A percentile compares a stretch with the other conserved stretches of the same genome.
Conservation (phyloP, 495 filamentous ascomycete species). For the Hypoxylon rickii region DNA sequence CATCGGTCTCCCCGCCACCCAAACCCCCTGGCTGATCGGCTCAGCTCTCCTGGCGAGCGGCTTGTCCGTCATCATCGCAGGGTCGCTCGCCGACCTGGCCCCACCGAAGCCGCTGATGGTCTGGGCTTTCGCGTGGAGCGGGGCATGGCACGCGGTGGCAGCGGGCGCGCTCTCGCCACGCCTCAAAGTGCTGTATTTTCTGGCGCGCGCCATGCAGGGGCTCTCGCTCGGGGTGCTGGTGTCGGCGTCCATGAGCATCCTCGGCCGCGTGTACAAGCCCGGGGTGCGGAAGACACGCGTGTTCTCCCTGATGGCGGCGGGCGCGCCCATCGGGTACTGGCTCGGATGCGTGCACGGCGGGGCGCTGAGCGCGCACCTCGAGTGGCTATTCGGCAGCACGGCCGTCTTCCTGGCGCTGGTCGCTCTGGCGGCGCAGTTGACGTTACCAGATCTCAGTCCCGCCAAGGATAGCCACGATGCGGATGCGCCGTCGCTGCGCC, state of each 20-base stretch:
- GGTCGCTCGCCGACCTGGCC: slow-evolving; percentile 49
- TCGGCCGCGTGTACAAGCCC: slow-evolving; percentile 58
- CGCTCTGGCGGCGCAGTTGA: slow-evolving; percentile 52
- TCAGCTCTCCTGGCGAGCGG: slow-evolving; percentile 48
- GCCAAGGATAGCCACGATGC: slow-evolving; percentile 31
- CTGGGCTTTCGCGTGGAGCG: slow-evolving; percentile 50
- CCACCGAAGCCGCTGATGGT: slow-evolving; percentile 50
- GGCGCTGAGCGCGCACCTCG: slow-evolving; percentile 53
- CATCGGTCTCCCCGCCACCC: slow-evolving; percentile 44
- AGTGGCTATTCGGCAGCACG: slow-evolving; percentile 52
- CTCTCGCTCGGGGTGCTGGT: slow-evolving; percentile 62
- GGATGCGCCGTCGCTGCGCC: slow-evolving; percentile 27
- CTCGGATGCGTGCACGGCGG: slow-evolving; percentile 38
- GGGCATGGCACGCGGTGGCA: slow-evolving; percentile 49
- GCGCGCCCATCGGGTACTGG: slow-evolving; percentile 57
- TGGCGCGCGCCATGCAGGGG: slow-evolving; percentile 61
- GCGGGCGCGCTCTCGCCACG: slow-evolving; percentile 45
- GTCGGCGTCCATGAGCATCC: slow-evolving; percentile 62
- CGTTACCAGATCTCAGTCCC: slow-evolving; percentile 44
- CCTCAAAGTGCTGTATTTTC: slow-evolving; percentile 53
- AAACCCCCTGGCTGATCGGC: slow-evolving; percentile 52
- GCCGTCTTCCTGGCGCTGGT: slow-evolving; percentile 62
- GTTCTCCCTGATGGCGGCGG: slow-evolving; percentile 64
- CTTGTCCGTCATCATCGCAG: slow-evolving; percentile 51
- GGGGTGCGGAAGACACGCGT: slow-evolving; percentile 62